phyloP scores from a whole-genome alignment of 108 stramenopile species.

The Nitzschia inconspicua region DNA sequence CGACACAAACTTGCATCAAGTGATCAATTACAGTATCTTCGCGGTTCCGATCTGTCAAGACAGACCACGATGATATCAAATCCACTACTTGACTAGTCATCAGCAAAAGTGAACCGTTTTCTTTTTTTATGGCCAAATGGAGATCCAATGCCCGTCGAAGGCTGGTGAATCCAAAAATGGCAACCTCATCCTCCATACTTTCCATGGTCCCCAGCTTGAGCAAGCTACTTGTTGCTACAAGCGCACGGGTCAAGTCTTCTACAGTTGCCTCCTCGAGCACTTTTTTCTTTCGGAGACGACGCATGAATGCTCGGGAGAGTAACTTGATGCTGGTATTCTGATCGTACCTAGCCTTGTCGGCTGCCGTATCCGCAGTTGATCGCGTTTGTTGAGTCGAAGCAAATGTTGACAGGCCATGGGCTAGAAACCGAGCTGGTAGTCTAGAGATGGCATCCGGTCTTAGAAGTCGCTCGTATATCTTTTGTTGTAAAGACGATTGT shows the following conservation, averaged over 20 bases:
- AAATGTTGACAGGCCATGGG: constrained; percentile 20
- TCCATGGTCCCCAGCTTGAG: constrained; percentile 1
- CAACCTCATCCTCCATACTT: constrained; percentile 24
- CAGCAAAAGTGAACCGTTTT: constrained; percentile 2
- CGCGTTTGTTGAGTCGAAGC: background rate
- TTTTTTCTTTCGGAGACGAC: constrained; percentile 27
- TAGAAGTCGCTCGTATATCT: constrained; percentile 15
- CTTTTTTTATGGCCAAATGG: background rate
- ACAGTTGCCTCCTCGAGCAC: constrained; percentile 17
- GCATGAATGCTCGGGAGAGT: constrained; percentile 24
- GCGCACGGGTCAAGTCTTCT: constrained; percentile 17
- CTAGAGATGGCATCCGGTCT: constrained; percentile 26
- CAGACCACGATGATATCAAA: constrained; percentile 16
- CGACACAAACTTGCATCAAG: constrained; percentile 10
- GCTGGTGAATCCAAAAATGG: constrained; percentile 25
- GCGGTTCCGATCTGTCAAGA: constrained; percentile 10
- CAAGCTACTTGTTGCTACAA: constrained; percentile 17
- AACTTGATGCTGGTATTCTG: constrained; percentile 1
- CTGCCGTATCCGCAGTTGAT: background rate
- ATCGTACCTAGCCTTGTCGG: background rate
- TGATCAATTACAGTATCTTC: constrained; percentile 26
- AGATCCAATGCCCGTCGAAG: constrained; percentile 8
- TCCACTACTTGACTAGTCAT: constrained; percentile 5
- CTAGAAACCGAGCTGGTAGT: constrained; percentile 14
- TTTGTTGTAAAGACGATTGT: constrained; percentile 4